Evolutionary conservation across 2,329 filamentous ascomycete genomes (phyloP), one percentile per base, ranked within the genome.

Genomic region (Diaporthe citriasiana): DNA sequence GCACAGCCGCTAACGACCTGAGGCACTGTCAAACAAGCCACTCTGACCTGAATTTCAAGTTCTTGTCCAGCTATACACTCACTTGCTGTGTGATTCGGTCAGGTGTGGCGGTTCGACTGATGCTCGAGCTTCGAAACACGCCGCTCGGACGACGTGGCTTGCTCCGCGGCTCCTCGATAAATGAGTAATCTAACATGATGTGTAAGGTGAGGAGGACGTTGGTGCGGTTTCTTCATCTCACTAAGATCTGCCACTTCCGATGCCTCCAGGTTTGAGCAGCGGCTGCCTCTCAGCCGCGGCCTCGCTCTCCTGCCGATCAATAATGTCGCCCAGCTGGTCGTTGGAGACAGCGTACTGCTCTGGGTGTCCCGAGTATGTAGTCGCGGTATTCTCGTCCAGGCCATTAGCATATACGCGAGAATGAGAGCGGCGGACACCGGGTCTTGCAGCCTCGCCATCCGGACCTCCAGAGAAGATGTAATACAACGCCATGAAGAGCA

Each of bases 401-500:
- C 87, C 86, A 73, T 88, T 80, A 74, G 77, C 78, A 57, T 77
- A 74, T 50, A 77, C 70, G 66, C 79, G 79, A 2, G 86, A 87
- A 77, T 87, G 84, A 10, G 85, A 87, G 17, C 86, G 83, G 68
- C 78, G 83, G 40, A 85, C 83, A 40, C 81, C 79, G 10, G 84
- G 84, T 59, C 83, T 81, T 59, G 79, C 80, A 5, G 81, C 81
- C 76, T 76, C 76, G 77, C 72, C 80, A 76, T 56, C 76, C 47
- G 71, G 78, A 71, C 69, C 77, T 76, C 72, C 77, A 75, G 85
- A 83, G 76, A 92, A 81, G 82, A 95, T 88, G 80, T 95, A 98
- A 78, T 90, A 91, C 75, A 98, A 89, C 30, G 92, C 95, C 93
- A 99, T 93, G 33, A 82, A 86, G 55, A 99, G 87, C 72, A 99